Evolutionary conservation across 371 early-diverging fungal species (phyloP), one percentile per base, ranked within the genome.

Genomic region (Smittium mucronatum): DNA sequence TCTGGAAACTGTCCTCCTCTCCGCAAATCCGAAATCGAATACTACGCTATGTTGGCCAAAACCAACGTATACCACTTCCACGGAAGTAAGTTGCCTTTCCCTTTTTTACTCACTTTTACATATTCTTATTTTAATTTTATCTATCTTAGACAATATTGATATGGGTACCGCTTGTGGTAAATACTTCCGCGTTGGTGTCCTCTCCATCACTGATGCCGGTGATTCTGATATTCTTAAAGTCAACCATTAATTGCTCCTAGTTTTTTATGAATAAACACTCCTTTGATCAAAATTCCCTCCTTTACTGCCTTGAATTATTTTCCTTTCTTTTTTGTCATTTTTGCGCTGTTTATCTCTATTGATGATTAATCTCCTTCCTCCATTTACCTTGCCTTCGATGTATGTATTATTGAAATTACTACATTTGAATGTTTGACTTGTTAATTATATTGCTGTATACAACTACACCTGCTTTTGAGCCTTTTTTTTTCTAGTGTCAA

Each of bases 31-130:
- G 98, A 98, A 89, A 89, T 98, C 78, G 97, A 98, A 87, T 98
- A 98, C 94, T 97, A 97, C 85, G 98, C 98, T 82, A 98, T 98
- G 98, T 88, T 98, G 81, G 92, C 95, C 86, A 96, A 97, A 92
- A 96, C 97, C 79, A 89, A 88, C 86, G 98, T 98, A 75, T 96
- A 95, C 89, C 97, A 98, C 93, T 98, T 92, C 91, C 82, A 85
- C 82, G 79, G 79, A 70, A 78, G 77, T 76, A 76, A 72, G 76
- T 73, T 65, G 65, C 26, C 21, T 15, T 36, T 35, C 92, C 93
- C 80, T 90, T 87, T 85, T 78, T 78, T 84, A 83, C 63, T 35
- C 21, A 63, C 58, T 58, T 61, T 11, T 30, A 8, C 15, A 31
- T 32, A 65, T 29, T 67, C 25, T 70, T 33, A 63, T 35, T 11